Evolutionary conservation across 768 basidiomycete species (phyloP).

Genomic region (Boletus reticulatus): DNA sequence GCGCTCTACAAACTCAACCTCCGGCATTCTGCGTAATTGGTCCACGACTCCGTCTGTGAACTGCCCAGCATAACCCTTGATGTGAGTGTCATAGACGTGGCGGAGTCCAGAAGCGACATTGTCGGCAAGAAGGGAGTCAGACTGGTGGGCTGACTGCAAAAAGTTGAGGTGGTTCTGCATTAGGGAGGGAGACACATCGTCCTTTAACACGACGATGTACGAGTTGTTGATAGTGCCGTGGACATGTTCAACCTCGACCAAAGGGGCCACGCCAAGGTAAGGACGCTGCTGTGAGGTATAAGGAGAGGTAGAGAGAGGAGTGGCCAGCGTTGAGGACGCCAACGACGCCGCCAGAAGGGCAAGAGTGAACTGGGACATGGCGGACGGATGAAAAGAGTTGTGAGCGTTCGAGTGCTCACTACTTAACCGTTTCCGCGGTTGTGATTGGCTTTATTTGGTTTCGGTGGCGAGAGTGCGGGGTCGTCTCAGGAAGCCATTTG

Average conservation of each 20-base stretch:
- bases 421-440: constrained; percentile 21
- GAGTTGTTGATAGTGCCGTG: constrained; percentile 81
- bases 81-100: constrained; percentile 75
- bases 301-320: constrained; percentile 45
- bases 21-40: constrained; percentile 76
- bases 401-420: constrained; percentile 7
- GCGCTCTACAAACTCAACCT: constrained; percentile 89
- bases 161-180: constrained; percentile 79
- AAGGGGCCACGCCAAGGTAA: constrained; percentile 57
- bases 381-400: constrained; percentile 19
- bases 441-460: constrained; percentile 29
- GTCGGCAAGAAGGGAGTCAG: constrained; percentile 48
- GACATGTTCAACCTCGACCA: constrained; percentile 56
- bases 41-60: constrained; percentile 72
- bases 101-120: constrained; percentile 49
- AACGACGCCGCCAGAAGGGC: constrained; percentile 39
- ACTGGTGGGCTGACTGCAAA: constrained; percentile 60
- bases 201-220: constrained; percentile 92
- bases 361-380: constrained; percentile 34
- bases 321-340: constrained; percentile 35
- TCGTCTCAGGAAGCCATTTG: background rate
- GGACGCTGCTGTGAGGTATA: constrained; percentile 37
- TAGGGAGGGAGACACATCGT: constrained; percentile 52
- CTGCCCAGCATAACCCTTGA: constrained; percentile 78
- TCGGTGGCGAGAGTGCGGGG: constrained; percentile 18